Base-by-base conservation (phyloP, 2,329 filamentous ascomycete species). In the Colletotrichum camelliae region DNA sequence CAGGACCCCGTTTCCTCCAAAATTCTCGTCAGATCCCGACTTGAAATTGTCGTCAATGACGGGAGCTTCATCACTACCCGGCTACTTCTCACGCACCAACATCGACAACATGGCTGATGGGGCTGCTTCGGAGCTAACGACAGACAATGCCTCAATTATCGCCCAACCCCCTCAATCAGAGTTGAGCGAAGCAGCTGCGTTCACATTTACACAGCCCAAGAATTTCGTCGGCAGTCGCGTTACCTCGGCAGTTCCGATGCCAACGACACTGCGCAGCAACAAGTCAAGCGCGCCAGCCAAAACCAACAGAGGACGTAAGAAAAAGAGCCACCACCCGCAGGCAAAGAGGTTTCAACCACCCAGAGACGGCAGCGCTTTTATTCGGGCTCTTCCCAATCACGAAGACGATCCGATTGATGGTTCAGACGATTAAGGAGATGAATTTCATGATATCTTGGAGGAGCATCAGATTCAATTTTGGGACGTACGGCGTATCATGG, bases 371-470 rank as follows among this genome's bases (percentile, higher is more conserved):
- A 61, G 77, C 21, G 66, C 72, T 13, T 58, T 75, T 15, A 78
- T 78, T 8, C 61, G 72, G 12, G 72, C 58, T 13, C 21, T 78
- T 16, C 75, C 72, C 3, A 60, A 78, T 24, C 70, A 77, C 13
- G 52, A 76, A 10, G 72, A 70, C 5, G 77, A 78, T 21, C 77
- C 75, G 2, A 78, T 78, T 16, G 77, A 77, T n/a, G 75, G 37
- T 9, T 78, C 65, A 71, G 68, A 76, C 24, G 70, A 61, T 12
- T 72, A 60, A 29, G 21, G 27, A 29, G 29, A 35, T 52, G 4
- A 7, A 27, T 21, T 13, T 27, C 33, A 15, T 58, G 55, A 24
- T 48, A 35, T 35, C 21, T 57, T 37, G 27, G 58, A 37, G 7
- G 57, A 31, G 33, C 12, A 35, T 33, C 29, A 8, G 8, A 31